Base-by-base conservation (phyloP, 768 basidiomycete species). In the Termitomyces sp. region DNA sequence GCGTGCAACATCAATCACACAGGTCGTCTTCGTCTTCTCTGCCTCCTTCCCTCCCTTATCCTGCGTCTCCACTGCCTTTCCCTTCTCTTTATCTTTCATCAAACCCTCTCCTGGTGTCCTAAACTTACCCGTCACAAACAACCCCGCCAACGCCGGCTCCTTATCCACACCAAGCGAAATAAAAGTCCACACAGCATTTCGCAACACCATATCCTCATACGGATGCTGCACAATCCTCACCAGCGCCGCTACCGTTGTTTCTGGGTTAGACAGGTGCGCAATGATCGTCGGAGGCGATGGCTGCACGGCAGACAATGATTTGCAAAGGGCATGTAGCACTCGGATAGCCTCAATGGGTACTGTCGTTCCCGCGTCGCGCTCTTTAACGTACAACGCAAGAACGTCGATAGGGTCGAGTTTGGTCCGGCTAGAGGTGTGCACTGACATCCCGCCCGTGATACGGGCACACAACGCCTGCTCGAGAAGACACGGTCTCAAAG, bases 171-270 rank as follows among this genome's bases (percentile, higher is more conserved):
- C 87, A 18, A 91, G 77, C 0, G 89, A 75, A 41, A 96, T 86
- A 62, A 96, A 88, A 61, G 81, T 82, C 95, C 95, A 98, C 6
- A 91, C 84, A 0, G 88, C 82, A 52, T 81, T 87, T 20, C 89
- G 85, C 34, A 92, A 78, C 8, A 79, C 67, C 20, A 86, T 76
- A 45, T 93, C 92, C 33, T 93, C 88, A 62, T 89, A 92, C 0
- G 91, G 90, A 66, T 93, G 87, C 57, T 86, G 83, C 6, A 89
- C 76, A 37, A 93, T 88, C 22, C 84, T 81, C 2, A 93, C 86
- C 20, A 93, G 73, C 0, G 83, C 77, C 3, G 83, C 70, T 0
- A 90, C 85, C 0, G 84, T 86, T 9, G 83, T 78, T 61, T 93
- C 91, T 1, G 93, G 87, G 63, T 91, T 83, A 4, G 86, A 82